A percentile compares a stretch with the other conserved stretches of the same genome.
These are phyloP conservation scores for Chaetomium fimeti DNA, from an alignment of 495 filamentous ascomycete species.

Conservation along the genomic window DNA sequence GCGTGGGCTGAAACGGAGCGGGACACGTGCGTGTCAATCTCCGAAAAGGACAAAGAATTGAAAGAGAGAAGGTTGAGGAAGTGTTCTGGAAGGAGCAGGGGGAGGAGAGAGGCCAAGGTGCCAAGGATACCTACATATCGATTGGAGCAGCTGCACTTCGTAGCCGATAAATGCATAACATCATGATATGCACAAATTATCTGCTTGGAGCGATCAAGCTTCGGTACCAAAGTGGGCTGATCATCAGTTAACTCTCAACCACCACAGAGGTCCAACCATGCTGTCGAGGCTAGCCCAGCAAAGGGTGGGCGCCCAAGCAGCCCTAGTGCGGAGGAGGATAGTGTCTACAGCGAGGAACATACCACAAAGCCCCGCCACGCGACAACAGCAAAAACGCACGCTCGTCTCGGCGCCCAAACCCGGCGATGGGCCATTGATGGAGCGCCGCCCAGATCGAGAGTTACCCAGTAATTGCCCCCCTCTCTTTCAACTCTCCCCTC, in stretches of 20 bases:
- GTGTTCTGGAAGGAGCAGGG: not conserved
- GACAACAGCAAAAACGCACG: slow-evolving; percentile 29
- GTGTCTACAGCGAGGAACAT: not conserved
- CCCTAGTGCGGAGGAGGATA: slow-evolving; percentile 24
- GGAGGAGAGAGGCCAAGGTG: not conserved
- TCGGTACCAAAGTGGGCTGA: slow-evolving; percentile 9
- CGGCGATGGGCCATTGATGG: slow-evolving; percentile 69
- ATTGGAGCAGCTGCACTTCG: not conserved
- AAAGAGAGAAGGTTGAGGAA: too few relatives aligned
- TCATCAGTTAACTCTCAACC: not conserved
- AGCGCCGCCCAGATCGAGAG: slow-evolving; percentile 75
- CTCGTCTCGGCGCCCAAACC: slow-evolving; percentile 49
- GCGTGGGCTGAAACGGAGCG: not conserved
- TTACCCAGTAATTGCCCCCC: slow-evolving; percentile 55
- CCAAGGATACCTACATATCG: too few relatives aligned
- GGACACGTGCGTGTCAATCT: too few relatives aligned
- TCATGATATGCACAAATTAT: not conserved
- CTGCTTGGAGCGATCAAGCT: not conserved
- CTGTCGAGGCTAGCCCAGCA: slow-evolving; percentile 41
- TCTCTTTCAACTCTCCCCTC: not conserved
- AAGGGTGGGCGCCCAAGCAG: slow-evolving; percentile 29
- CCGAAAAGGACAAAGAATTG: too few relatives aligned
- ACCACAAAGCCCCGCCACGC: slow-evolving; percentile 4
- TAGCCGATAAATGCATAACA: not conserved
- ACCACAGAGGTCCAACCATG: slow-evolving; percentile 29